These are phyloP conservation scores for Albizia julibrissin DNA, from an alignment of 306 rosid genomes.

Conservation along the genomic window DNA sequence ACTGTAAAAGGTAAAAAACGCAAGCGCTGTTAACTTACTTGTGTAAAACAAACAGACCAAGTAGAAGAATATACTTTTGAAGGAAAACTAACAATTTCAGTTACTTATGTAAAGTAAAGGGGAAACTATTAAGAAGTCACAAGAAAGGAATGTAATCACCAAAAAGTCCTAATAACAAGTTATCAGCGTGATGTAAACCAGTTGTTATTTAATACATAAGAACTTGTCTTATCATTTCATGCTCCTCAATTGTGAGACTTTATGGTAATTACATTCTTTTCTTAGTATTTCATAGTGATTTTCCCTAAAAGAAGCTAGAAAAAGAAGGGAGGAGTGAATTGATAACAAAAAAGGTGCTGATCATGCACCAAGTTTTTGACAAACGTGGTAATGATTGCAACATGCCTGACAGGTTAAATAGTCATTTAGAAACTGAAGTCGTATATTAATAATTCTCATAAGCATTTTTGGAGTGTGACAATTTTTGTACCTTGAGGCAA, in stretches of 20 bases:
- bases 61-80: no score
- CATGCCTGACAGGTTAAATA: neutral
- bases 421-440: neutral
- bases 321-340: neutral
- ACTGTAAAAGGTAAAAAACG: conserved; percentile 49
- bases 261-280: no score
- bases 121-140: no score
- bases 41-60: neutral
- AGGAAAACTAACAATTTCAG: neutral
- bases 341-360: neutral
- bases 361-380: neutral
- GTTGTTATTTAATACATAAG: no score
- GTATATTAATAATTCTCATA: neutral
- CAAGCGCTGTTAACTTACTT: neutral
- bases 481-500: conserved; percentile 68
- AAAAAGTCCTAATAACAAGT: no score
- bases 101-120: neutral
- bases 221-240: no score
- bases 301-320: neutral
- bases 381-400: neutral
- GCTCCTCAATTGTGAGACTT: no score
- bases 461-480: conserved; percentile 12
- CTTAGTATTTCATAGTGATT: no score
- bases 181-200: no score
- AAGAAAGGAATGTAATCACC: no score